Evolutionary conservation across 148 eudicot genomes (phyloP), one percentile per base, ranked within the genome.

Genomic region (Tetragonia tetragonoides): DNA sequence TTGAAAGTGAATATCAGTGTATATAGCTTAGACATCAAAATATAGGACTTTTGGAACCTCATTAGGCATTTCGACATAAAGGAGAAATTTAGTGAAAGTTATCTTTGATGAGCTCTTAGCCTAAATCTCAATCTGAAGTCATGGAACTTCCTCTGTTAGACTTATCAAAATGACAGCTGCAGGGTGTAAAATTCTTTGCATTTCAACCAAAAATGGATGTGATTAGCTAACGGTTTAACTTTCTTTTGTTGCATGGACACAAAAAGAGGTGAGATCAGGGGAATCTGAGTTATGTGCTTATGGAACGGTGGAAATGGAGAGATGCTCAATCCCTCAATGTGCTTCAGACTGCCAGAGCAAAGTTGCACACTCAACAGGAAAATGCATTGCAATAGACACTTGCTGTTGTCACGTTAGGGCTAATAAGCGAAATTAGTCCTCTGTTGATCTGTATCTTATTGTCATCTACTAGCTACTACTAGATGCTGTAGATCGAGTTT

Each of bases 311-410:
- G 83, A 78, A 46, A 81, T 76, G 83, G 70, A 56, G 10, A 76
- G 56, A 59, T 81, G 83, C 53, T 76, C 74, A 21, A 81, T 81
- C 24, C 44, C 75, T 3, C 72, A 76, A 54, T 81, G 83, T 72
- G 66, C 79, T 18, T 70, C 80, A 16, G 83, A 59, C 5, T 81
- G 83, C 54, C 57, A 61, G 8, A 78, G 41, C 73, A 76, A 56
- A 76, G 75, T 73, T 23, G 17, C 80, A 10, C 83, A 81, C 57
- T 81, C 79, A 9, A 76, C 83, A 2, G 83, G 83, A 41, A 81
- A 72, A 76, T 81, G 83, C 68, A 81, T 81, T 76, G 80, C 80
- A 16, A 76, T 76, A 23, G 83, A 81, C n/a, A 61, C 79, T 76
- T 81, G 83, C 41, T 81, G 83, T 59, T 81, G 83, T 56, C 66